Conservation (phyloP, 1,284 basidiomycete genomes). For the Sutorius eximius region DNA sequence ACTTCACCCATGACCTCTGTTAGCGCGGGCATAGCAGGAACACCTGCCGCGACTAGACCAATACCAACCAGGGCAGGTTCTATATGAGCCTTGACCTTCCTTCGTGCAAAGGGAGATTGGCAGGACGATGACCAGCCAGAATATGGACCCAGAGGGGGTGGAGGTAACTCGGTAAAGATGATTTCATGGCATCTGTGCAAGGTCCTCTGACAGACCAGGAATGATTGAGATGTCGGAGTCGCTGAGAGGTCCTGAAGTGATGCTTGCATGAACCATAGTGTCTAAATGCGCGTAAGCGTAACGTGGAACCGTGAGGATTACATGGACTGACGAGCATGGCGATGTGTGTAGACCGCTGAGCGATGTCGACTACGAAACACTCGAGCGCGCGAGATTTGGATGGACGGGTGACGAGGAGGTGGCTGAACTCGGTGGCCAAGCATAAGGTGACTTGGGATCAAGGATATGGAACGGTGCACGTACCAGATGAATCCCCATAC, state of each 20-base stretch:
- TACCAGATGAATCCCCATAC: constrained; percentile 98
- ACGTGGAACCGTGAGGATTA: constrained; percentile 12
- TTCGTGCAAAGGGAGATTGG: constrained; percentile 50
- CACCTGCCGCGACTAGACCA: constrained; percentile 77
- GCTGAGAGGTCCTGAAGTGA: constrained; percentile 83
- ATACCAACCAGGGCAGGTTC: constrained; percentile 85
- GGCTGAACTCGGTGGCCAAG: constrained; percentile 48
- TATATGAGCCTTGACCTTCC: constrained; percentile 70
- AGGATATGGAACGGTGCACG: constrained; percentile 21
- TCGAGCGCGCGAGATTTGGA: constrained; percentile 89
- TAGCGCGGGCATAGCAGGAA: constrained; percentile 76
- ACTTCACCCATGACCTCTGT: constrained; percentile 77
- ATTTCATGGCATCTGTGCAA: constrained; percentile 95
- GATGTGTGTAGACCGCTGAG: constrained; percentile 88
- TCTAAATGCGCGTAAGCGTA: constrained; percentile 50
- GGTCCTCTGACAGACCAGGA: constrained; percentile 90
- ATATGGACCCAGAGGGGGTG: constrained; percentile 66
- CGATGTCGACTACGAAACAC: constrained; percentile 84
- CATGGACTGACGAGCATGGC: constrained; percentile 80
- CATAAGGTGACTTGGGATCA: constrained; percentile 15
- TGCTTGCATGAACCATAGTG: constrained; percentile 97
- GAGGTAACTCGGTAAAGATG: constrained; percentile 88
- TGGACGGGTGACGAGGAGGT: constrained; percentile 88
- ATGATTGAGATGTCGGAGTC: constrained; percentile 72
- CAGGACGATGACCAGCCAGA: constrained; percentile 49